Evolutionary conservation across 345 rosid genomes (phyloP).

Genomic region (Nasturtium officinale): DNA sequence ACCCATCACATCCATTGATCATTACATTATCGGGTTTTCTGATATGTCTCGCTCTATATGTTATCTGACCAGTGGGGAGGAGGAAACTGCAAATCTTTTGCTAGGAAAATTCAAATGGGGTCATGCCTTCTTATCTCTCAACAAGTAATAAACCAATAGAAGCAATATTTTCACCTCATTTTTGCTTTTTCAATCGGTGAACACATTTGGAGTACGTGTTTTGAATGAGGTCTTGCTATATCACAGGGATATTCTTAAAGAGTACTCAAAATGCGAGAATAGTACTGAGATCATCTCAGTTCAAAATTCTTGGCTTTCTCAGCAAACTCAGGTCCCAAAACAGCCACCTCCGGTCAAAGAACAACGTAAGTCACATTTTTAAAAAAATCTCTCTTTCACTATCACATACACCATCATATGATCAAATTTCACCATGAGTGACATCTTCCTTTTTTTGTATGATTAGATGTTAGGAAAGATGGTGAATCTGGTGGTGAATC

Average conservation of each 20-base stretch:
- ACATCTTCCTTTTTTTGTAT: neutral
- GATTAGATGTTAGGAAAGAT: constrained; percentile 40
- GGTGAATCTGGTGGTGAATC: constrained; percentile 47
- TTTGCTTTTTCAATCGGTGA: neutral
- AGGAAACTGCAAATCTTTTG: constrained; percentile 76
- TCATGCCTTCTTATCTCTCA: constrained; percentile 89
- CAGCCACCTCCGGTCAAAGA: constrained; percentile 48
- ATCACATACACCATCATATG: neutral
- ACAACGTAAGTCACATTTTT: constrained; percentile 50
- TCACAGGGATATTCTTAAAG: constrained; percentile 82
- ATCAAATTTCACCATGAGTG: neutral
- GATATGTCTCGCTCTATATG: constrained; percentile 13
- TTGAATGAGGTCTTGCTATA: neutral
- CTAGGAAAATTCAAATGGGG: constrained; percentile 98
- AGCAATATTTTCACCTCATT: neutral
- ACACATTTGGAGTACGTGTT: neutral
- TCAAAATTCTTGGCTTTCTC: constrained; percentile 90
- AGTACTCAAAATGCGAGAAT: constrained; percentile 73
- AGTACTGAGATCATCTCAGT: constrained; percentile 76
- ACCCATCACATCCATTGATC: neutral
- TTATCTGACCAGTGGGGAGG: constrained; percentile 70
- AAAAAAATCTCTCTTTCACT: neutral
- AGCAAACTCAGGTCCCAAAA: constrained; percentile 60
- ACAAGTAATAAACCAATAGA: constrained; percentile 53
- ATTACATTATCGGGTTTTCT: constrained; percentile 2